A percentile compares a stretch with the other conserved stretches of the same genome.
Evolutionary conservation across 768 basidiomycete genomes (phyloP).

Genomic region (Tricholoma matsutake): DNA sequence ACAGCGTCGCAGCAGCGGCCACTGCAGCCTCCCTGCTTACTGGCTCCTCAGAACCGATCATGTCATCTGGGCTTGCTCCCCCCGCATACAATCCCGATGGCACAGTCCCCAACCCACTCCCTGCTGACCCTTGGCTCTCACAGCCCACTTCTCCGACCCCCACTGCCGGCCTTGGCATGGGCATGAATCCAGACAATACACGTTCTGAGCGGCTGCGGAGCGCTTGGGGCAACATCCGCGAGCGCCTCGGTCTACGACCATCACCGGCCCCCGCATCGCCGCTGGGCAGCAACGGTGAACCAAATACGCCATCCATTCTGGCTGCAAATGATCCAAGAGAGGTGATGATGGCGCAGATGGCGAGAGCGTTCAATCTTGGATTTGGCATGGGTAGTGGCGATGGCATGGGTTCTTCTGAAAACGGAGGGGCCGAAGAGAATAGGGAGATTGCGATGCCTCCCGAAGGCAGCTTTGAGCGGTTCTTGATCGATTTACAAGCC

Average conservation of each 20-base stretch:
- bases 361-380: constrained; percentile 73
- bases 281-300: constrained; percentile 5
- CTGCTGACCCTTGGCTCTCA: constrained; percentile 9
- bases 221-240: constrained; percentile 67
- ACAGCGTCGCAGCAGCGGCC: constrained; percentile 87
- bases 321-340: constrained; percentile 53
- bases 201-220: constrained; percentile 53
- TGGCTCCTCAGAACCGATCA: constrained; percentile 63
- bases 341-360: constrained; percentile 78
- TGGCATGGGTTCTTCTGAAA: constrained; percentile 8
- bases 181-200: constrained; percentile 25
- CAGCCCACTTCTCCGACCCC: constrained; percentile 42
- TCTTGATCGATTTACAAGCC: constrained; percentile 72
- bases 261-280: constrained; percentile 17
- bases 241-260: constrained; percentile 56
- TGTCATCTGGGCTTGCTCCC: constrained; percentile 52
- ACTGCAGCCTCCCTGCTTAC: constrained; percentile 83
- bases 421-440: not conserved
- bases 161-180: constrained; percentile 34
- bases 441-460: constrained; percentile 23
- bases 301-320: constrained; percentile 2
- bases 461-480: constrained; percentile 78
- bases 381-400: constrained; percentile 44
- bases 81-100: constrained; percentile 39
- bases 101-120: constrained; percentile 18